phyloP scores from a whole-genome alignment of 495 filamentous ascomycete species.

The Talaromyces wortmannii region DNA sequence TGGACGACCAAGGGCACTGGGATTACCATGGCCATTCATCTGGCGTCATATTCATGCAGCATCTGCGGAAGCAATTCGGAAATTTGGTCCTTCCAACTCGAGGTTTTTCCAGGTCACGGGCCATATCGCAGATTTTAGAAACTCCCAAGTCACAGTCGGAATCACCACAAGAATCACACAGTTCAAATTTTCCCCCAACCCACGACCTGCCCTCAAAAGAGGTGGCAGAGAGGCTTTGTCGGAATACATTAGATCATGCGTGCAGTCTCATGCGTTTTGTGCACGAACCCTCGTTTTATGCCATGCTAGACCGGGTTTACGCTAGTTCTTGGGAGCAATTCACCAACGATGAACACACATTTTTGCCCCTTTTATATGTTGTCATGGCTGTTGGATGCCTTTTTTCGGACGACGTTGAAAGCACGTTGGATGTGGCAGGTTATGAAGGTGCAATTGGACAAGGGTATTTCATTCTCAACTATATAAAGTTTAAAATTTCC shows the following conservation, averaged over 20 bases:
- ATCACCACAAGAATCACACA: conserved; percentile 47
- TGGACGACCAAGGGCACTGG: conserved; percentile 88
- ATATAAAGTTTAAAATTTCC: background rate
- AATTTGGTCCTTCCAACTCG: conserved; percentile 43
- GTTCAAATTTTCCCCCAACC: conserved; percentile 35
- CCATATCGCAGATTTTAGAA: conserved; percentile 52
- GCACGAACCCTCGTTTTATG: conserved; percentile 82
- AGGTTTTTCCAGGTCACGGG: conserved; percentile 10
- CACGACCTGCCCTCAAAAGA: conserved; percentile 66
- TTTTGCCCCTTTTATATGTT: conserved; percentile 76
- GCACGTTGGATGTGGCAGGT: conserved; percentile 43
- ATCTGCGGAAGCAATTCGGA: conserved; percentile 83
- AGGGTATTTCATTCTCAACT: conserved; percentile 49
- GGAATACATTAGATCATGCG: conserved; percentile 75
- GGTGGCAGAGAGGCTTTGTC: conserved; percentile 61
- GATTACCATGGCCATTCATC: conserved; percentile 95
- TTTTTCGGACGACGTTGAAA: conserved; percentile 51
- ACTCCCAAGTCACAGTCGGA: conserved; percentile 63
- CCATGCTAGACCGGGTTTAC: conserved; percentile 73
- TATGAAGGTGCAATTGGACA: conserved; percentile 72
- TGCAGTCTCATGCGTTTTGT: conserved; percentile 78
- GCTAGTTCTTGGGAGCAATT: conserved; percentile 61
- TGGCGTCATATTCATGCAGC: conserved; percentile 75
- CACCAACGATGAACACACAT: conserved; percentile 68
- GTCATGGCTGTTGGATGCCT: conserved; percentile 82